Conservation (phyloP, 179 eudicot genomes). For the Spergularia azorica region DNA sequence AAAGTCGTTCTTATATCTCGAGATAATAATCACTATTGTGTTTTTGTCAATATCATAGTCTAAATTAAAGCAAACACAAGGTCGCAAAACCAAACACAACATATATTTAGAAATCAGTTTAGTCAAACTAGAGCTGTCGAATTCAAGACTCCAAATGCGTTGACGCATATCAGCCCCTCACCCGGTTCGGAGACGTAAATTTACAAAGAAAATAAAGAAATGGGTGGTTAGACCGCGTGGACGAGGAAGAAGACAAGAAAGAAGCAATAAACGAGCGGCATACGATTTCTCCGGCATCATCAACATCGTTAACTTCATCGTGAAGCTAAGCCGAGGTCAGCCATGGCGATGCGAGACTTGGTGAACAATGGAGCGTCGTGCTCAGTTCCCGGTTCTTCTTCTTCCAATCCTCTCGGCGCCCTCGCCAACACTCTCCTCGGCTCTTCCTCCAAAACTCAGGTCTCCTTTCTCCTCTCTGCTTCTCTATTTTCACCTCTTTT, state of each 20-base stretch:
- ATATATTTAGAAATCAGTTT: too few species aligned
- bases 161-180: too few species aligned
- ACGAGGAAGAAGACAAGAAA: not conserved
- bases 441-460: slow-evolving; percentile 81
- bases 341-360: slow-evolving; percentile 84
- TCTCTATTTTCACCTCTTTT: too few species aligned
- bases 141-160: too few species aligned
- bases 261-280: not conserved
- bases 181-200: too few species aligned
- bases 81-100: too few species aligned
- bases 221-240: not conserved
- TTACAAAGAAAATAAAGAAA: too few species aligned
- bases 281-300: not conserved
- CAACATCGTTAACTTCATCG: not conserved
- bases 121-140: too few species aligned
- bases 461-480: slow-evolving; percentile 7
- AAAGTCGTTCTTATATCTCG: too few species aligned
- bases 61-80: too few species aligned
- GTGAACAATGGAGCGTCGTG: slow-evolving; percentile 75
- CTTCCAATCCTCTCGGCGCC: slow-evolving; percentile 77
- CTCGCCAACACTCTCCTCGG: slow-evolving; percentile 77
- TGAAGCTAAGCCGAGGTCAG: not conserved
- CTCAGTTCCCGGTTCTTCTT: slow-evolving; percentile 59
- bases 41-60: too few species aligned
- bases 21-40: too few species aligned